Percentiles rank a stretch among this genome's conserved stretches.
phyloP scores from a whole-genome alignment of 2,329 filamentous ascomycete species.

The Acrodontium crateriforme region DNA sequence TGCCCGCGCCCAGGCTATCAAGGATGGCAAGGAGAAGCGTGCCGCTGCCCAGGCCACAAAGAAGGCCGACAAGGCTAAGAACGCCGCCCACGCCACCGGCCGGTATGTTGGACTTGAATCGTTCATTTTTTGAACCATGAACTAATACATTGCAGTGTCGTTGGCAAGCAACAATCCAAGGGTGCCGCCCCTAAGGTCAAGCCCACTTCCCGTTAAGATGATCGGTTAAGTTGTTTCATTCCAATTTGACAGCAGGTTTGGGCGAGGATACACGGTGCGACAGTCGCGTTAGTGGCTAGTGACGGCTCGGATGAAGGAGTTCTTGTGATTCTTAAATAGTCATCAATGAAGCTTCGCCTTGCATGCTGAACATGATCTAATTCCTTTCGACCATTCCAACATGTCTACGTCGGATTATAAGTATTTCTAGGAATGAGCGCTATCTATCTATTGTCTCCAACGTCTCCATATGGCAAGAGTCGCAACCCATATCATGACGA shows the following conservation, averaged over 20 bases:
- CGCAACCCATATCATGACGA: constrained; percentile 14
- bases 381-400: too few species aligned
- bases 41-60: constrained; percentile 72
- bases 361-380: too few species aligned
- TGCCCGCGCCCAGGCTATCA: constrained; percentile 79
- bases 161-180: constrained; percentile 93
- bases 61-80: constrained; percentile 99
- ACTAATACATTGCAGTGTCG: constrained; percentile 40
- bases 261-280: not conserved
- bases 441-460: too few species aligned
- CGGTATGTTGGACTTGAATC: constrained; percentile 11
- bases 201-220: constrained; percentile 67
- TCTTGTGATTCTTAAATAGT: constrained; percentile 2
- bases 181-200: constrained; percentile 75
- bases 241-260: not conserved
- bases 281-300: not conserved
- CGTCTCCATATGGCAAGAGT: constrained; percentile 12
- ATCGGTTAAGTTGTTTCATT: not conserved
- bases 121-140: not conserved
- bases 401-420: too few species aligned
- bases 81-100: constrained; percentile 59
- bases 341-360: constrained; percentile 2
- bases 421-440: too few species aligned
- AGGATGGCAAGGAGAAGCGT: constrained; percentile 99
- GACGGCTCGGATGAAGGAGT: constrained; percentile 3